Evolutionary conservation across 805 yeast genomes (phyloP).

Genomic region (Sporopachydermia quercuum): DNA sequence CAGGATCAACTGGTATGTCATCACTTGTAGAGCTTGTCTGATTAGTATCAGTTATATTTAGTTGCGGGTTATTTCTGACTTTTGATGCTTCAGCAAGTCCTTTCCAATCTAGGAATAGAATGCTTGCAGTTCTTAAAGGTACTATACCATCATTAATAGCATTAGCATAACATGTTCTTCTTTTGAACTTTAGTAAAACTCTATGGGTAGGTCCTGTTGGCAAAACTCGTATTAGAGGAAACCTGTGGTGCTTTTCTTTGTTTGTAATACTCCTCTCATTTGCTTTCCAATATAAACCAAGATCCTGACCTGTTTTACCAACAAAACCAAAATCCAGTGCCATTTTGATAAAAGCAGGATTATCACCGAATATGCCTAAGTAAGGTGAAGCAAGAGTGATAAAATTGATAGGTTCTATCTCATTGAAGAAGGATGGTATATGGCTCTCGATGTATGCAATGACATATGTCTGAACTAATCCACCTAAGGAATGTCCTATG

Average conservation of each 20-base stretch:
- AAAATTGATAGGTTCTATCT: conserved; percentile 49
- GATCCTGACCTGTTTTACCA: conserved; percentile 70
- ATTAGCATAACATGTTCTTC: conserved; percentile 65
- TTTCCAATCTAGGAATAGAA: conserved; percentile 53
- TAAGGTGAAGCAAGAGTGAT: conserved; percentile 64
- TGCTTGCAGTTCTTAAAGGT: conserved; percentile 58
- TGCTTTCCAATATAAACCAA: conserved; percentile 28
- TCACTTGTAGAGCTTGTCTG: conserved; percentile 8
- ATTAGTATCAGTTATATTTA: conserved; percentile 2
- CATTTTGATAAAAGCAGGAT: conserved; percentile 58
- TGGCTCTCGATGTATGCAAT: conserved; percentile 54
- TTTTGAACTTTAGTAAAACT: conserved; percentile 37
- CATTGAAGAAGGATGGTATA: conserved; percentile 53
- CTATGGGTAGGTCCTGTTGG: conserved; percentile 58
- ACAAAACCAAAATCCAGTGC: conserved; percentile 61
- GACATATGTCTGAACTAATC: conserved; percentile 63
- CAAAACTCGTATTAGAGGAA: conserved; percentile 42
- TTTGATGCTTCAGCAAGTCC: conserved; percentile 22
- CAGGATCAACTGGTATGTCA: conserved; percentile 23
- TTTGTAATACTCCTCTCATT: conserved; percentile 22
- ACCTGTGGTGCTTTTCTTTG: conserved; percentile 18
- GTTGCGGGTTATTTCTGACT: conserved; percentile 6
- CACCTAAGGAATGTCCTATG: conserved; percentile 71
- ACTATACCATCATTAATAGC: conserved; percentile 71
- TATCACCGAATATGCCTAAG: conserved; percentile 63